Percentiles rank a stretch among this genome's conserved stretches.
phyloP scores from a whole-genome alignment of 345 rosid species.

The Ricinus communis region DNA sequence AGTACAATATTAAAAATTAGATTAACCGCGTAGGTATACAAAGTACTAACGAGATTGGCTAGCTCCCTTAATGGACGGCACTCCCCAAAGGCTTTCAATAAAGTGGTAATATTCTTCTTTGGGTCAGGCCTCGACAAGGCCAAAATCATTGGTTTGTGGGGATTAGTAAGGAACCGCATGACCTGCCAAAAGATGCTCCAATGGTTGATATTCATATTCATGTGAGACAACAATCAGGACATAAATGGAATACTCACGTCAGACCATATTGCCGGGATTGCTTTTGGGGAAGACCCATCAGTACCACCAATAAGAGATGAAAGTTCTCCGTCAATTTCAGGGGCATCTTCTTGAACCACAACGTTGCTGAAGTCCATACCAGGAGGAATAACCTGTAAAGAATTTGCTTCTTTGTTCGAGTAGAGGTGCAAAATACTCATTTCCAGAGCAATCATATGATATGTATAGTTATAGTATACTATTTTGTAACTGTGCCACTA shows the following conservation, averaged over 20 bases:
- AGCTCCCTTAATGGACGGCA: slow-evolving; percentile 88
- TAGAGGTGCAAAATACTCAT: slow-evolving; percentile 8
- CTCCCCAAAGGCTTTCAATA: slow-evolving; percentile 91
- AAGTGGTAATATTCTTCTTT: slow-evolving; percentile 93
- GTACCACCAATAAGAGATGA: slow-evolving; percentile 49
- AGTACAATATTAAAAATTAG: background rate
- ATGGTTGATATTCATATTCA: background rate
- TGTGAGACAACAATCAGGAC: background rate
- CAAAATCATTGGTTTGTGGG: slow-evolving; percentile 95
- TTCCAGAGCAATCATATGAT: slow-evolving; percentile 2
- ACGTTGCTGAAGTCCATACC: slow-evolving; percentile 99
- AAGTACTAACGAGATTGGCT: slow-evolving; percentile 74
- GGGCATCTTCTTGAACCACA: slow-evolving; percentile 79
- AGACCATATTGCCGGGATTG: slow-evolving; percentile 85
- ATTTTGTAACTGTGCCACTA: background rate
- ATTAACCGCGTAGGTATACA: slow-evolving; percentile 5
- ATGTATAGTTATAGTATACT: background rate
- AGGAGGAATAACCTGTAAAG: slow-evolving; percentile 87
- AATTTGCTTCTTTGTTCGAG: slow-evolving; percentile 12
- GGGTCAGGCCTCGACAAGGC: slow-evolving; percentile 98
- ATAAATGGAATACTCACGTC: slow-evolving; percentile 56
- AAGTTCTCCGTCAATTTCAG: slow-evolving; percentile 79
- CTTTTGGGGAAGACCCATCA: slow-evolving; percentile 87
- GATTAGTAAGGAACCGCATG: slow-evolving; percentile 89
- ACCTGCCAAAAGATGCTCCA: slow-evolving; percentile 41